Conservation (phyloP, 2,329 filamentous ascomycete genomes). For the Diaporthe velutina region DNA sequence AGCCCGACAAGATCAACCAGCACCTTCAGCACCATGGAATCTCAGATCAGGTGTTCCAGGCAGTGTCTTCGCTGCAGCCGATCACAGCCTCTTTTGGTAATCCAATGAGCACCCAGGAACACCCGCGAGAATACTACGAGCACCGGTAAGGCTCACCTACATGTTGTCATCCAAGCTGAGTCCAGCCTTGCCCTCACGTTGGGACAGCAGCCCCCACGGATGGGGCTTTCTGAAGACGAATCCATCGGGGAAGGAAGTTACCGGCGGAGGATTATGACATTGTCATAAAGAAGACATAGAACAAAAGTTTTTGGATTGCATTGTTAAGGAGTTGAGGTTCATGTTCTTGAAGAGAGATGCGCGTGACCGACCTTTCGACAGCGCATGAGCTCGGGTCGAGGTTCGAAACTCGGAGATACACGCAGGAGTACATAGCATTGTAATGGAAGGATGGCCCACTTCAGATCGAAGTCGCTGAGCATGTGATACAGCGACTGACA, state of each 20-base stretch:
- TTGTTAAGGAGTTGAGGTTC: constrained; percentile 20
- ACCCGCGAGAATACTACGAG: constrained; percentile 19
- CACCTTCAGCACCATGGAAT: constrained; percentile 39
- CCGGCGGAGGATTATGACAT: not conserved
- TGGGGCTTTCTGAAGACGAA: not conserved
- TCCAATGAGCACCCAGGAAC: constrained; percentile 30
- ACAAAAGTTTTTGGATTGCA: constrained; percentile 23
- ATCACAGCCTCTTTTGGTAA: constrained; percentile 39
- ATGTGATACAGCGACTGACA: not conserved
- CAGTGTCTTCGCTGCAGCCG: constrained; percentile 39
- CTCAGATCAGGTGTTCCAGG: constrained; percentile 38
- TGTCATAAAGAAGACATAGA: not conserved
- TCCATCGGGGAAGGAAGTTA: too few species aligned
- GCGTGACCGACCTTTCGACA: not conserved
- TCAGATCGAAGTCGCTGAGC: not conserved
- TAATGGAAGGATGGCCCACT: constrained; percentile 23
- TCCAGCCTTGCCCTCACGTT: not conserved
- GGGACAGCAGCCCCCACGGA: not conserved
- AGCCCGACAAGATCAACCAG: constrained; percentile 37
- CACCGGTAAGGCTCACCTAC: constrained; percentile 13
- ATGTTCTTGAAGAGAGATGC: constrained; percentile 7
- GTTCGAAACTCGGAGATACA: not conserved
- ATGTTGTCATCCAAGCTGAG: not conserved
- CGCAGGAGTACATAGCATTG: constrained; percentile 23
- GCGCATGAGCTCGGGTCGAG: not conserved